Percentiles rank a stretch among this genome's conserved stretches.
These are phyloP conservation scores for Tricholoma flavovirens DNA, from an alignment of 768 basidiomycete genomes.

Conservation along the genomic window DNA sequence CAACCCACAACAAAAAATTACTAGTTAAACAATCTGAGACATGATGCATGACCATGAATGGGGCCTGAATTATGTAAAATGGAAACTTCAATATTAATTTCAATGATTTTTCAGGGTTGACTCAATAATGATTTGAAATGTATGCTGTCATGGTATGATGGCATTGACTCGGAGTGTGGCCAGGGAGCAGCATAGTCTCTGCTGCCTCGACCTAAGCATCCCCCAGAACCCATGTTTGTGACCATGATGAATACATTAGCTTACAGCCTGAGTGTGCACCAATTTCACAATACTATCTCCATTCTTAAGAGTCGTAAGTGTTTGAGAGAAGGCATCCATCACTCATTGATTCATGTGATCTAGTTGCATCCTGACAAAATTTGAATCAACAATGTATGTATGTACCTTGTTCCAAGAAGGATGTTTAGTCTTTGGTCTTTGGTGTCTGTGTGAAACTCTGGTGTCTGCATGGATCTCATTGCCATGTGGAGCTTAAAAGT, in stretches of 20 bases:
- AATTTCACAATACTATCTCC: background rate
- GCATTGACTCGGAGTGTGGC: background rate
- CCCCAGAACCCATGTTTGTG: background rate
- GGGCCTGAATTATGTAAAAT: slow-evolving; percentile 1
- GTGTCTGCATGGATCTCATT: background rate
- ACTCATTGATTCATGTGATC: background rate
- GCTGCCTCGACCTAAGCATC: background rate
- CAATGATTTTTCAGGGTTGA: background rate
- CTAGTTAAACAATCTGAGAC: background rate
- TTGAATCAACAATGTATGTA: background rate
- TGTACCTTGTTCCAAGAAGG: background rate
- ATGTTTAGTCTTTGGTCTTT: background rate
- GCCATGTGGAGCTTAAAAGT: background rate
- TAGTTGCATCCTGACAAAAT: background rate
- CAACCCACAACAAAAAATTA: background rate
- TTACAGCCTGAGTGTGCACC: background rate
- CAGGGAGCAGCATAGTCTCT: background rate
- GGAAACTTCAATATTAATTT: background rate
- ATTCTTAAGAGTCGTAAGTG: background rate
- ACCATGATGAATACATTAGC: background rate
- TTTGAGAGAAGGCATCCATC: background rate
- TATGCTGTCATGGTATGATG: background rate
- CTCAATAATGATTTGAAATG: background rate
- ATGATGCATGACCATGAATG: background rate
- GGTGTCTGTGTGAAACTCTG: background rate